phyloP scores from a whole-genome alignment of 225 moss, liverwort and hornwort genomes.

The Thuidium tamariscinum region DNA sequence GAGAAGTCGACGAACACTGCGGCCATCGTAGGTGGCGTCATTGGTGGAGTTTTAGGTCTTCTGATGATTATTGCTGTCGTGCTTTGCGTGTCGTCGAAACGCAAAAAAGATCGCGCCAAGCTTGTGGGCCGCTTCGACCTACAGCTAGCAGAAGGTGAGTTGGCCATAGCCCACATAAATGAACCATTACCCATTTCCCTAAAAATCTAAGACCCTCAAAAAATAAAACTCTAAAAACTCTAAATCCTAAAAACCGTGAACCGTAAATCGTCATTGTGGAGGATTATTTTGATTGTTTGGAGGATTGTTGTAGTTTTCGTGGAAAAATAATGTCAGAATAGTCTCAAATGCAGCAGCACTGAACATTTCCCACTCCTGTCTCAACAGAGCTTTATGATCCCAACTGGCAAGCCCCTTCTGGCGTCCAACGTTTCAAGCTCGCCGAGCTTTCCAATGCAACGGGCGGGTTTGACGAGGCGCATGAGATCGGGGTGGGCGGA shows the following conservation, averaged over 20 bases:
- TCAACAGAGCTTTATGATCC: conserved; percentile 28
- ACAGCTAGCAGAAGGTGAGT: conserved; percentile 18
- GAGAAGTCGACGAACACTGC: background rate
- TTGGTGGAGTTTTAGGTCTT: background rate
- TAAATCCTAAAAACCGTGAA: background rate
- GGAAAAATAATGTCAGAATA: background rate
- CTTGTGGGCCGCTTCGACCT: conserved; percentile 22
- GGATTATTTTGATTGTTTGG: background rate
- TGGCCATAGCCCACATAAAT: background rate
- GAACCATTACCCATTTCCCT: background rate
- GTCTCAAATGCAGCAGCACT: background rate
- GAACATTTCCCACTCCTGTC: background rate
- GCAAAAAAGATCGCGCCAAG: conserved; percentile 11
- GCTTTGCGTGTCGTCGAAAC: conserved; percentile 3
- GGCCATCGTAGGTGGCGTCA: background rate
- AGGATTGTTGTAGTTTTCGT: background rate
- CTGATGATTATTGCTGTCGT: background rate
- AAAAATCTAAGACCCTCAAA: background rate
- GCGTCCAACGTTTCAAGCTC: conserved; percentile 20
- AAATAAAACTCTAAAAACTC: background rate
- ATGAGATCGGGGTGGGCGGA: conserved; percentile 34
- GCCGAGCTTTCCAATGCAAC: conserved; percentile 28
- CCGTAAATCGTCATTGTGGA: background rate
- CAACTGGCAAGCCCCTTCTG: conserved; percentile 37
- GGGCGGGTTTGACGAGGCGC: conserved; percentile 27